Percentiles rank a stretch among this genome's conserved stretches.
Evolutionary conservation across 257 asterid species (phyloP).

Genomic region (Lavandula angustifolia): DNA sequence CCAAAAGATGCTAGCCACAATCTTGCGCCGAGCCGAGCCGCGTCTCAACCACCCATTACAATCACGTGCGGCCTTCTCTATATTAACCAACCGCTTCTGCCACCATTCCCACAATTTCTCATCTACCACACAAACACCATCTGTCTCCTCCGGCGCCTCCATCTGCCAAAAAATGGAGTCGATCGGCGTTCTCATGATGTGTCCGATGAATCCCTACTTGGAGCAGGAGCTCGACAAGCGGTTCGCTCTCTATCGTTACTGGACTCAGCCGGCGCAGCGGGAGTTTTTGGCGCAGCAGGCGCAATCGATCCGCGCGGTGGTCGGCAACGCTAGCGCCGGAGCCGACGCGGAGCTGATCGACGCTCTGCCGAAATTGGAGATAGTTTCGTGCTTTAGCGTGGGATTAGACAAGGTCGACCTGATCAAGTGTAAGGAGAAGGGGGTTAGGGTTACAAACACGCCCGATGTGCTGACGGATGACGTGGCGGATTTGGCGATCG

Average conservation of each 20-base stretch:
- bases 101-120: constrained; percentile 31
- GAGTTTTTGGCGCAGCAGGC: constrained; percentile 57
- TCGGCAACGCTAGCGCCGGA: constrained; percentile 54
- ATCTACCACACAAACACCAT: constrained; percentile 19
- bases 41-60: constrained; percentile 26
- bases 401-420: constrained; percentile 85
- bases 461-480: constrained; percentile 93
- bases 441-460: constrained; percentile 82
- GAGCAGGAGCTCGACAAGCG: constrained; percentile 70
- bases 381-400: constrained; percentile 69
- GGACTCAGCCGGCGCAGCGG: constrained; percentile 48
- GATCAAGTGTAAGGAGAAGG: constrained; percentile 66
- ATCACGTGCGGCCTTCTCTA: constrained; percentile 26
- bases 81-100: constrained; percentile 22
- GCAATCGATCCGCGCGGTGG: constrained; percentile 66
- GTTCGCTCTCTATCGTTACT: constrained; percentile 66
- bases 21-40: constrained; percentile 28
- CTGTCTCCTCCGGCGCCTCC: constrained; percentile 15
- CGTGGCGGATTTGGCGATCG: constrained; percentile 89
- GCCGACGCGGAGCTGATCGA: constrained; percentile 60
- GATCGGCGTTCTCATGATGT: constrained; percentile 62
- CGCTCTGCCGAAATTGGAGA: constrained; percentile 70
- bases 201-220: constrained; percentile 58
- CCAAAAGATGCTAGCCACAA: constrained; percentile 21
- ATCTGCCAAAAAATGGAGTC: constrained; percentile 48